A percentile compares a stretch with the other conserved stretches of the same genome.
phyloP scores from a whole-genome alignment of 768 basidiomycete species.

The Pleurotus giganteus region DNA sequence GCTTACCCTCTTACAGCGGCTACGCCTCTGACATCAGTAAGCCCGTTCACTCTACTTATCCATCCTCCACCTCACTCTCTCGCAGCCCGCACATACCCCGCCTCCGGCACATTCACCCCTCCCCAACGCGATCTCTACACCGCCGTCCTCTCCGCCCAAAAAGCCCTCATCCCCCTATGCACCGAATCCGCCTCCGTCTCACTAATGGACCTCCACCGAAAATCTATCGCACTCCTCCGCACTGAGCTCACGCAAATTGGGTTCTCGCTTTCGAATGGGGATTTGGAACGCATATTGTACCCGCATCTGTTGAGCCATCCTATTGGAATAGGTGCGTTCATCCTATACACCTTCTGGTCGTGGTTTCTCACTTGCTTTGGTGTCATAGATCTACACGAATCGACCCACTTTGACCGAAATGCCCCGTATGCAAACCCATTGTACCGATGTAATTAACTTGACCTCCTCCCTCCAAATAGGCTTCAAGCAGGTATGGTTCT shows the following conservation, averaged over 20 bases:
- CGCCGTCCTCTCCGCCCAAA: slow-evolving; percentile 73
- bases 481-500: slow-evolving; percentile 86
- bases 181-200: slow-evolving; percentile 53
- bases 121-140: slow-evolving; percentile 86
- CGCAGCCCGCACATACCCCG: slow-evolving; percentile 85
- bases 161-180: slow-evolving; percentile 61
- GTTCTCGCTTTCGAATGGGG: slow-evolving; percentile 55
- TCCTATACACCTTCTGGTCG: neutral
- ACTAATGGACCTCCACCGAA: slow-evolving; percentile 75
- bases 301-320: slow-evolving; percentile 94
- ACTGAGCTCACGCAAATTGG: slow-evolving; percentile 78
- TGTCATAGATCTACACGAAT: slow-evolving; percentile 82
- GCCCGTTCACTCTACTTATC: slow-evolving; percentile 16
- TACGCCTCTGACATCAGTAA: slow-evolving; percentile 94
- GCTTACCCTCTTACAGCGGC: slow-evolving; percentile 45
- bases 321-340: slow-evolving; percentile 74
- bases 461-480: slow-evolving; percentile 31
- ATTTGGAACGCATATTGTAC: slow-evolving; percentile 77
- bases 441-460: neutral
- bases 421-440: slow-evolving; percentile 45
- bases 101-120: slow-evolving; percentile 72
- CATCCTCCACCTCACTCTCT: slow-evolving; percentile 10
- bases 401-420: slow-evolving; percentile 55
- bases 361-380: slow-evolving; percentile 8
- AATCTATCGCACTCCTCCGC: slow-evolving; percentile 64